A percentile compares a stretch with the other conserved stretches of the same genome.
Evolutionary conservation across 176 grass and related monocot species (phyloP).

Genomic region (Triticum monococcum): DNA sequence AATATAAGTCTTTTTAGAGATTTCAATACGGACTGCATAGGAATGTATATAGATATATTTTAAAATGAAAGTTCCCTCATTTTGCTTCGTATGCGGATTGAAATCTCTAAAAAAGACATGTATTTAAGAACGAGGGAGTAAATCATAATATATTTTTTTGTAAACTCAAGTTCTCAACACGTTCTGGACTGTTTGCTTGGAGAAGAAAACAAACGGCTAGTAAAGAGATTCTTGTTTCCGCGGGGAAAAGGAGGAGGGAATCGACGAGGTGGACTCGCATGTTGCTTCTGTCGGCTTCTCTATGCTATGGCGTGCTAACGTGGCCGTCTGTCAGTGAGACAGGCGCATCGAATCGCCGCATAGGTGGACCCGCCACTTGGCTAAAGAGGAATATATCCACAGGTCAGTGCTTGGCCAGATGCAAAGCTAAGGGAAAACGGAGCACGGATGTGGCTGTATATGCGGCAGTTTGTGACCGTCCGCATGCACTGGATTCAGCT

Average conservation of each 20-base stretch:
- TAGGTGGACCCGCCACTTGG: slow-evolving; percentile 18
- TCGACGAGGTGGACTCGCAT: slow-evolving; percentile 12
- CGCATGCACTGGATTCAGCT: background rate
- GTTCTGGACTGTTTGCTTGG: too few species aligned
- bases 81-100: too few species aligned
- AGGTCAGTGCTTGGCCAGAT: background rate
- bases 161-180: too few species aligned
- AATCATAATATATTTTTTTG: too few species aligned
- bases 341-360: slow-evolving; percentile 38
- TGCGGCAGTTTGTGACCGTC: background rate
- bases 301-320: background rate
- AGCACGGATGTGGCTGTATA: background rate
- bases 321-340: slow-evolving; percentile 21
- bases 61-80: too few species aligned
- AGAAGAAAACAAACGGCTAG: background rate
- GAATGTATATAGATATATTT: too few species aligned
- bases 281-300: slow-evolving; percentile 21
- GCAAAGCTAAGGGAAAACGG: background rate
- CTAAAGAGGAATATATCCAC: slow-evolving; percentile 1
- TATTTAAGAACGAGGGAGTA: too few species aligned
- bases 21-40: too few species aligned
- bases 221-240: background rate
- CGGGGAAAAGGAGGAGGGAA: background rate
- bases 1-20: too few species aligned
- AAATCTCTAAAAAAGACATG: too few species aligned